Percentiles rank a stretch among this genome's conserved stretches.
Evolutionary conservation across 805 yeast genomes (phyloP).

Genomic region (Suhomyces canberraensis): DNA sequence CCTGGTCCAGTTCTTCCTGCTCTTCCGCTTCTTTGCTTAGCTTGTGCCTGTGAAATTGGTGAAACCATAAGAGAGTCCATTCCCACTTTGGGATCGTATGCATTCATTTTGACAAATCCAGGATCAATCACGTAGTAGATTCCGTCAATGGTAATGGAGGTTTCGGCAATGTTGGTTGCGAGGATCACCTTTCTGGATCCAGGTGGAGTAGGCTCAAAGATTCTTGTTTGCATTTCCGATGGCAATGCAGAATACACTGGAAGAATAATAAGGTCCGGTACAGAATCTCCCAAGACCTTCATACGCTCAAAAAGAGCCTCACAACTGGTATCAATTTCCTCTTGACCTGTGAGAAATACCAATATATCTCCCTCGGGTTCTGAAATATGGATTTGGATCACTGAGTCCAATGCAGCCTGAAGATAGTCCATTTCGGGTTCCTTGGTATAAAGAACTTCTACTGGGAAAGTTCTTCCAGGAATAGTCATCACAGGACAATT

Average conservation of each 20-base stretch:
- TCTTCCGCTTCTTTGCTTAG: slow-evolving; percentile 92
- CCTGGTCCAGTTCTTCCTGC: slow-evolving; percentile 99
- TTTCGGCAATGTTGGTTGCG: slow-evolving; percentile 97
- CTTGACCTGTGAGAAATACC: slow-evolving; percentile 88
- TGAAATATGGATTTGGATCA: slow-evolving; percentile 79
- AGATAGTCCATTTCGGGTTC: slow-evolving; percentile 86
- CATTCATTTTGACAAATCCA: slow-evolving; percentile 88
- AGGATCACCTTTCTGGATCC: slow-evolving; percentile 84
- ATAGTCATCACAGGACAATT: slow-evolving; percentile 78
- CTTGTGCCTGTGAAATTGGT: slow-evolving; percentile 93
- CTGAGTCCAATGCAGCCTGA: slow-evolving; percentile 78
- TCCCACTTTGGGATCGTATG: slow-evolving; percentile 82
- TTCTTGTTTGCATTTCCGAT: slow-evolving; percentile 80
- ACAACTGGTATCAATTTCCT: slow-evolving; percentile 89
- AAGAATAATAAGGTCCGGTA: slow-evolving; percentile 67
- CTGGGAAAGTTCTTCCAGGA: slow-evolving; percentile 91
- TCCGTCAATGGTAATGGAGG: slow-evolving; percentile 94
- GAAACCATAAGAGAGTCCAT: slow-evolving; percentile 84
- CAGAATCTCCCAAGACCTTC: slow-evolving; percentile 57
- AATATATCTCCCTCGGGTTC: slow-evolving; percentile 77
- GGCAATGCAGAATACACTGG: slow-evolving; percentile 94
- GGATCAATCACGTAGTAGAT: slow-evolving; percentile 90
- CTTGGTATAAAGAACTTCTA: slow-evolving; percentile 73
- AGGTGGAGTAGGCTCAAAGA: slow-evolving; percentile 84
- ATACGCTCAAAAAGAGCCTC: slow-evolving; percentile 66